Evolutionary conservation across 202 grass and related monocot genomes (phyloP).

Genomic region (Eragrostis tef): DNA sequence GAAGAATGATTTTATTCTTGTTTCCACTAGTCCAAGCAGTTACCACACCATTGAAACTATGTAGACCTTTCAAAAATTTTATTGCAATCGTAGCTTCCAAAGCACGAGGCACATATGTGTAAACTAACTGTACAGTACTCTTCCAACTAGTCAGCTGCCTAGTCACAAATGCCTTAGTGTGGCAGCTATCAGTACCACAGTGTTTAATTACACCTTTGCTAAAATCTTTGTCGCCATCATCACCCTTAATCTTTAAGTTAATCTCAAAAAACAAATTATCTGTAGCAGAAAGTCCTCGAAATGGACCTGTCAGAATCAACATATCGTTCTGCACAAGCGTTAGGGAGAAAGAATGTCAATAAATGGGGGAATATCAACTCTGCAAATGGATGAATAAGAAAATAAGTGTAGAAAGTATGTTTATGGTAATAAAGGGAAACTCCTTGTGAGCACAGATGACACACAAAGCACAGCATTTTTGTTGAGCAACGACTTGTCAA

Average conservation of each 20-base stretch:
- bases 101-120: background rate
- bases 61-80: no score
- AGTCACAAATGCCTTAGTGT: background rate
- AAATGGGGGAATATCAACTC: no score
- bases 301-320: background rate
- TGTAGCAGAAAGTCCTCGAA: background rate
- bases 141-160: background rate
- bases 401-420: background rate
- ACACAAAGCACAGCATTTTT: no score
- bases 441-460: no score
- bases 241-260: background rate
- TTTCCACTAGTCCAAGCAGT: no score
- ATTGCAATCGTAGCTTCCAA: background rate
- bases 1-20: no score
- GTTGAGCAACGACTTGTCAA: no score
- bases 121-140: background rate
- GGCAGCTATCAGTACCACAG: background rate
- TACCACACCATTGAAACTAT: no score
- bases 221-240: background rate
- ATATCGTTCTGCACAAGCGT: conserved; percentile 4
- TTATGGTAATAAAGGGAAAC: no score
- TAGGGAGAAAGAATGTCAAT: background rate
- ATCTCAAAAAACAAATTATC: background rate
- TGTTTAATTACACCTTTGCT: conserved; percentile 22
- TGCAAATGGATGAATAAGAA: background rate